Evolutionary conservation across 2,329 filamentous ascomycete species (phyloP).

Genomic region (Aureobasidium vineae): DNA sequence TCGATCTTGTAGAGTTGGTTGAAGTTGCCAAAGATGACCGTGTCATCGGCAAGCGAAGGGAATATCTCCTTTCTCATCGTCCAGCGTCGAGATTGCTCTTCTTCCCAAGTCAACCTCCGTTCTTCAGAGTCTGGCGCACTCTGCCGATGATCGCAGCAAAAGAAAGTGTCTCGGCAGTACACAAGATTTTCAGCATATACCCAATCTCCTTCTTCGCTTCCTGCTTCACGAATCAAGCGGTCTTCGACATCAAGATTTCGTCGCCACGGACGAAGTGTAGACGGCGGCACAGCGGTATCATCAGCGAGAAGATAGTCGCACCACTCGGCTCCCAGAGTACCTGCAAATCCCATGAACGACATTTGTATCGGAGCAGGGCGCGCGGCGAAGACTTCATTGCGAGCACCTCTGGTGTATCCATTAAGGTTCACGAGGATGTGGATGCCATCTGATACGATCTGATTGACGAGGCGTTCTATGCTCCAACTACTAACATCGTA

Average conservation of each 20-base stretch:
- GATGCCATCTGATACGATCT: constrained; percentile 83
- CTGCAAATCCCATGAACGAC: constrained; percentile 99
- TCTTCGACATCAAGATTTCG: constrained; percentile 73
- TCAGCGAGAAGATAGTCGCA: constrained; percentile 97
- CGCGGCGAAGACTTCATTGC: constrained; percentile 95
- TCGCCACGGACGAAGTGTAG: constrained; percentile 76
- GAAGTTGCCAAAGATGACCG: constrained; percentile 93
- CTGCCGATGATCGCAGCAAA: constrained; percentile 95
- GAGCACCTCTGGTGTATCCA: constrained; percentile 92
- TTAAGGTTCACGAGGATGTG: constrained; percentile 98
- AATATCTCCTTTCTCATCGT: constrained; percentile 91
- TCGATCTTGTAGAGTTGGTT: constrained; percentile 99
- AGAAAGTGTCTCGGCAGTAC: constrained; percentile 92
- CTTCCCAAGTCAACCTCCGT: constrained; percentile 69
- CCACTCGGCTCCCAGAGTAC: constrained; percentile 94
- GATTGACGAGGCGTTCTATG: constrained; percentile 76
- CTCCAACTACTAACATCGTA: constrained; percentile 84
- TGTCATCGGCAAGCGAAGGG: constrained; percentile 74
- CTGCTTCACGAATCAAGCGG: constrained; percentile 60
- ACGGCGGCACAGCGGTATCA: constrained; percentile 75
- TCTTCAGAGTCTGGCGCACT: constrained; percentile 74
- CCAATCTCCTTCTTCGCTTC: constrained; percentile 64
- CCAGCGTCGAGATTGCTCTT: constrained; percentile 81
- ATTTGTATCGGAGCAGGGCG: constrained; percentile 94
- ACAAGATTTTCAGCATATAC: constrained; percentile 97